phyloP scores from a whole-genome alignment of 768 basidiomycete genomes.

The Russula compacta region DNA sequence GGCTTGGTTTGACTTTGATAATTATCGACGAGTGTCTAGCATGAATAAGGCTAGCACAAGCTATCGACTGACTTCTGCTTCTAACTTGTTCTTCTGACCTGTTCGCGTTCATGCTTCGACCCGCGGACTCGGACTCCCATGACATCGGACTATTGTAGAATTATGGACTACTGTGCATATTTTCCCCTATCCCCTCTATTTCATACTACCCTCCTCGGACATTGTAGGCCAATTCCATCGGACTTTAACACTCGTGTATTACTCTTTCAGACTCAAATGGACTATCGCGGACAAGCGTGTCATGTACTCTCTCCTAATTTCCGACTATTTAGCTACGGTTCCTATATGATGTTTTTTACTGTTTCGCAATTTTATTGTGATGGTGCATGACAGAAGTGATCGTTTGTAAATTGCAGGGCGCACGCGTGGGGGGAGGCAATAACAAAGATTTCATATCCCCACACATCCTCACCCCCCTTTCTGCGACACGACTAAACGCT shows the following conservation, averaged over 20 bases:
- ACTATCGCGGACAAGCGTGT: constrained; percentile 12
- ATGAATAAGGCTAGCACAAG: constrained; percentile 3
- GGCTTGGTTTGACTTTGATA: constrained; percentile 8
- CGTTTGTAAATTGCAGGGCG: neutral
- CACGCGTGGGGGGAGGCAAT: neutral
- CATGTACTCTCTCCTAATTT: constrained; percentile 10
- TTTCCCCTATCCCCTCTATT: neutral
- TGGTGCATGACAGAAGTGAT: neutral
- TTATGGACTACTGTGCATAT: constrained; percentile 16
- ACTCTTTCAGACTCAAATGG: neutral
- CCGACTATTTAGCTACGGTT: neutral
- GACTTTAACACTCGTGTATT: constrained; percentile 9
- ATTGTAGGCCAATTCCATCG: constrained; percentile 10
- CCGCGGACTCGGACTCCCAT: constrained; percentile 13
- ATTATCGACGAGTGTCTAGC: neutral
- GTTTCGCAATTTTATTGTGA: neutral
- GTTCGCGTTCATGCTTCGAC: neutral
- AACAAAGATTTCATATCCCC: neutral
- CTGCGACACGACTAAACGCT: neutral
- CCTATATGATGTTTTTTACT: neutral
- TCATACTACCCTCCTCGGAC: constrained; percentile 9
- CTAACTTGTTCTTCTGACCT: too few relatives aligned
- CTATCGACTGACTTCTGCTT: neutral
- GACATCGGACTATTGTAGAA: constrained; percentile 14
- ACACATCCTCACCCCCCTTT: neutral